These are phyloP conservation scores for Nitzschia inconspicua DNA, from an alignment of 108 stramenopile genomes.

Conservation along the genomic window DNA sequence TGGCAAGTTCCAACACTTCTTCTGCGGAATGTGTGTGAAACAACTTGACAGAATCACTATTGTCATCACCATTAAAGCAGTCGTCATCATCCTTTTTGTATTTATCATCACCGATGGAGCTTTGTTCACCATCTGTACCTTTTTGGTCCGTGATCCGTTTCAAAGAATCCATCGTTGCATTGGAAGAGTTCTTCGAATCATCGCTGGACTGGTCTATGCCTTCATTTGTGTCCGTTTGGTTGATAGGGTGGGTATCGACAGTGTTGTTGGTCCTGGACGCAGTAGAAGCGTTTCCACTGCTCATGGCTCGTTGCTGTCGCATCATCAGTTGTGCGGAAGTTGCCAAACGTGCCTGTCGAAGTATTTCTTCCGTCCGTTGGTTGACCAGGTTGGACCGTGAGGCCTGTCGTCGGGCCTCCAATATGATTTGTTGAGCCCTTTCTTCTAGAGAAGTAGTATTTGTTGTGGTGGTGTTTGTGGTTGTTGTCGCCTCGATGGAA, in stretches of 20 bases:
- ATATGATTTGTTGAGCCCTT: conserved; percentile 1
- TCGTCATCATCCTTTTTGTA: no score
- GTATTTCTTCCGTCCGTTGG: conserved; percentile 5
- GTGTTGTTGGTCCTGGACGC: background rate
- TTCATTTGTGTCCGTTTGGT: background rate
- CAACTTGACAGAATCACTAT: no score
- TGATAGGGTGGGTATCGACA: background rate
- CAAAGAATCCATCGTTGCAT: no score
- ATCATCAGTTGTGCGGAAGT: background rate
- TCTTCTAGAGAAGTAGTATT: background rate
- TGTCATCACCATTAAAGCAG: no score
- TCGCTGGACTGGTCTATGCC: no score
- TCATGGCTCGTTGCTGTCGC: background rate
- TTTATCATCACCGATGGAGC: no score
- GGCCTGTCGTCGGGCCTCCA: conserved; percentile 1
- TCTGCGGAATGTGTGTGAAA: no score
- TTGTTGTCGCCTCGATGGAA: no score
- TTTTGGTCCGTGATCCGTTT: no score
- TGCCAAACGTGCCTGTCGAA: conserved; percentile 5
- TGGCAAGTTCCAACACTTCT: no score
- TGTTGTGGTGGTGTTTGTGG: conserved; percentile 1
- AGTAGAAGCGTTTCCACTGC: background rate
- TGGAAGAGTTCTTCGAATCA: no score
- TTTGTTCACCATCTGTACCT: no score
- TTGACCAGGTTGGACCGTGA: background rate